These are phyloP conservation scores for Pichia sp. DNA, from an alignment of 1,139 yeast genomes.

Conservation along the genomic window DNA sequence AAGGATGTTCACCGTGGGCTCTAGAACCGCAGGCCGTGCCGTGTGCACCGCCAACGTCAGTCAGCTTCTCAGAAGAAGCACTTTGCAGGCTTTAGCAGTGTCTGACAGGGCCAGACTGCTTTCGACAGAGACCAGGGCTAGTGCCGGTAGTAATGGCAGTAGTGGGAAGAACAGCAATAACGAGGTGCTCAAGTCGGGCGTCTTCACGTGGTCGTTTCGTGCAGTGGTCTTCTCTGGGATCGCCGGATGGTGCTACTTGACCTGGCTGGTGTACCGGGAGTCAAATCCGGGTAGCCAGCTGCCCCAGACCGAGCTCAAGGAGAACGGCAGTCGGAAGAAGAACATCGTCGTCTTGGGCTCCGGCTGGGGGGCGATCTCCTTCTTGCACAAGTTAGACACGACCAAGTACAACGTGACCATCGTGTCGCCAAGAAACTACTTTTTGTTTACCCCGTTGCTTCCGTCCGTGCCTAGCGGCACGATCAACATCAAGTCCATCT, in stretches of 20 bases:
- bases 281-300: constrained; percentile 56
- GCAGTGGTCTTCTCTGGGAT: constrained; percentile 30
- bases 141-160: no score
- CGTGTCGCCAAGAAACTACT: constrained; percentile 60
- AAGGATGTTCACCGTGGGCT: not conserved
- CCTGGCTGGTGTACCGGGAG: constrained; percentile 53
- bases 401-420: constrained; percentile 56
- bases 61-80: not conserved
- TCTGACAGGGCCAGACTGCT: not conserved
- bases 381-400: constrained; percentile 54
- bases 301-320: constrained; percentile 55
- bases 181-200: constrained; percentile 18
- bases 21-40: not conserved
- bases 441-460: constrained; percentile 56
- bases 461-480: constrained; percentile 63
- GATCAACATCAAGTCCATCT: constrained; percentile 52
- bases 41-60: not conserved
- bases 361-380: constrained; percentile 60
- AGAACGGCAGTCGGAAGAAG: constrained; percentile 74
- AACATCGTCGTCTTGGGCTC: constrained; percentile 61
- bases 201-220: constrained; percentile 23
- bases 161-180: not conserved
- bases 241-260: constrained; percentile 45
- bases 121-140: not conserved
- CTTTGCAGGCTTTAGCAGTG: not conserved